These are phyloP conservation scores for Scutellaria baicalensis DNA, from an alignment of 257 asterid genomes.

Conservation along the genomic window DNA sequence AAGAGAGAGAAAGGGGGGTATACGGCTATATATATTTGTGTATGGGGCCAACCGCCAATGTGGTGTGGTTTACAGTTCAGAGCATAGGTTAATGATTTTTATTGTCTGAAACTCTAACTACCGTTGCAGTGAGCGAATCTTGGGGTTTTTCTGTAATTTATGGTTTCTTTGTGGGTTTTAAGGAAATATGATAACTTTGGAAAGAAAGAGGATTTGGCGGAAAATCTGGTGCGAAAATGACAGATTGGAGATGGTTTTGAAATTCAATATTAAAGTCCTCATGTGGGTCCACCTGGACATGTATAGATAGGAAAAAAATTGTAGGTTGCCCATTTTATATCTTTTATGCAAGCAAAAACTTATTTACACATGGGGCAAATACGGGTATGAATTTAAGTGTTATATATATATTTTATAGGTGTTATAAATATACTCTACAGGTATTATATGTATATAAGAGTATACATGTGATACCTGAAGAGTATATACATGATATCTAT, in stretches of 20 bases:
- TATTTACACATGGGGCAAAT: no score
- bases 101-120: constrained; percentile 16
- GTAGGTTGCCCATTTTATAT: neutral
- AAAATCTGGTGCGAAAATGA: constrained; percentile 21
- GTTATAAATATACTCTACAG: no score
- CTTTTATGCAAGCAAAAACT: no score
- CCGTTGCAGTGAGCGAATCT: neutral
- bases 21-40: neutral
- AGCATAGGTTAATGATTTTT: constrained; percentile 8
- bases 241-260: constrained; percentile 21
- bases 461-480: no score
- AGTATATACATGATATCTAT: no score
- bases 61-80: constrained; percentile 24
- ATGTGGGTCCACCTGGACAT: neutral
- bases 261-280: constrained; percentile 14
- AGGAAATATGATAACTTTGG: neutral
- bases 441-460: no score
- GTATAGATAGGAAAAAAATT: neutral
- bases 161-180: constrained; percentile 1
- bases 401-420: no score
- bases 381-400: no score
- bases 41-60: constrained; percentile 21
- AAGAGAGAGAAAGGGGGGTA: constrained; percentile 3
- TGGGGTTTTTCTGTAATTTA: constrained; percentile 10
- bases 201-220: constrained; percentile 20